Percentiles rank a stretch among this genome's conserved stretches.
phyloP scores from a whole-genome alignment of 1,284 basidiomycete species.

The Peniophora sp. region DNA sequence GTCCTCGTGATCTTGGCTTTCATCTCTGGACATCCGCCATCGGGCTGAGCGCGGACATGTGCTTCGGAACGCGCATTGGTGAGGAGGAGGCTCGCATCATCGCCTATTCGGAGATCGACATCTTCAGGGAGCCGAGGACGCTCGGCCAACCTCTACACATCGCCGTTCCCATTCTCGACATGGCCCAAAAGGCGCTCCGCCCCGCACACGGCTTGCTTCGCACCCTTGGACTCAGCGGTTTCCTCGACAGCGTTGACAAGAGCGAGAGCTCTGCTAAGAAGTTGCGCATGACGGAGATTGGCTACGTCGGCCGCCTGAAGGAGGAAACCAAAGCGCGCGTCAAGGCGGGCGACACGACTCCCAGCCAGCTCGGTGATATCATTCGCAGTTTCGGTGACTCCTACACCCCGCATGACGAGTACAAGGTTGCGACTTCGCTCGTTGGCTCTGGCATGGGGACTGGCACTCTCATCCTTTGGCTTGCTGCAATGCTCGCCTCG shows the following conservation, averaged over 20 bases:
- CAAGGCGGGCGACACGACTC: neutral
- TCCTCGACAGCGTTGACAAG: neutral
- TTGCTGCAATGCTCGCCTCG: neutral
- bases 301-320: neutral
- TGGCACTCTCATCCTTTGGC: neutral
- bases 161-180: neutral
- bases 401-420: neutral
- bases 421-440: neutral
- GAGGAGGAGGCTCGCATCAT: neutral
- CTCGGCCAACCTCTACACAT: neutral
- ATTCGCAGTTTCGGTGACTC: neutral
- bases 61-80: neutral
- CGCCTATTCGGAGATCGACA: neutral
- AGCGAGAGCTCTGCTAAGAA: neutral
- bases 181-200: neutral
- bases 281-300: neutral
- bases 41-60: neutral
- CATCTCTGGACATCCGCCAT: neutral
- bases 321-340: neutral
- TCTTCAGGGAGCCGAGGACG: neutral
- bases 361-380: neutral
- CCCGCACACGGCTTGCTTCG: neutral
- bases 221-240: neutral
- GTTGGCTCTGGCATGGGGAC: neutral
- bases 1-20: neutral